Base-by-base conservation (phyloP, 2,329 filamentous ascomycete genomes). In the Arachnomyces sp. region DNA sequence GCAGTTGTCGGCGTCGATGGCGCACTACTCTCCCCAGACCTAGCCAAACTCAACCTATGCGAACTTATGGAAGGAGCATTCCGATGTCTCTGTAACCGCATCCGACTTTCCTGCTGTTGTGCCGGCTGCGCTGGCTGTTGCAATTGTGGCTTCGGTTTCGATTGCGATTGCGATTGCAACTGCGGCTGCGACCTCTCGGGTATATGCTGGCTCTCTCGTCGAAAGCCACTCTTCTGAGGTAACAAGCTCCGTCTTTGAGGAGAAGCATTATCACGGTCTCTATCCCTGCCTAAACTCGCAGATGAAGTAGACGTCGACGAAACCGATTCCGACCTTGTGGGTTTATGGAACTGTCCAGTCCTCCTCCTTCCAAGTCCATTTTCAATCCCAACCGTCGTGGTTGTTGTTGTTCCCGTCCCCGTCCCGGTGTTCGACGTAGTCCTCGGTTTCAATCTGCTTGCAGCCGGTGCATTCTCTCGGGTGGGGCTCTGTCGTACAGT, bases 171-270 rank as follows among this genome's bases (percentile, higher is more conserved):
- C 31, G 44, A 38, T 12, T 49, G 54, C 7, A 46, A 32, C 31
- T 51, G 57, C 13, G 37, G 28, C 36, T 45, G 36, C 32, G 17
- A 25, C 20, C 16, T 34, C 42, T 36, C 42, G 20, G 42, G 37
- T 36, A 31, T 29, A 34, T 32, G 33, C 42, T 46, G 14, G 33
- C 45, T 39, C 55, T 50, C 49, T 31, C 48, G 52, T 9, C 44
- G 34, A 2, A 46, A 39, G 13, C 45, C 47, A 33, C 52, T 54
- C 30, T 54, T 49, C 34, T 60, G 58, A 3, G 58, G 56, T 7
- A 64, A 48, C 7, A 58, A 47, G 14, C 56, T 64, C 43, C 56
- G 58, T 29, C 46, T 50, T n/a, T 48, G 54, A 31, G 42, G 43
- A 29, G 42, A 32, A 31, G 37, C 36, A 35, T 48, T 52, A 28